These are phyloP conservation scores for Suillus americanus DNA, from an alignment of 768 basidiomycete genomes.

Conservation along the genomic window DNA sequence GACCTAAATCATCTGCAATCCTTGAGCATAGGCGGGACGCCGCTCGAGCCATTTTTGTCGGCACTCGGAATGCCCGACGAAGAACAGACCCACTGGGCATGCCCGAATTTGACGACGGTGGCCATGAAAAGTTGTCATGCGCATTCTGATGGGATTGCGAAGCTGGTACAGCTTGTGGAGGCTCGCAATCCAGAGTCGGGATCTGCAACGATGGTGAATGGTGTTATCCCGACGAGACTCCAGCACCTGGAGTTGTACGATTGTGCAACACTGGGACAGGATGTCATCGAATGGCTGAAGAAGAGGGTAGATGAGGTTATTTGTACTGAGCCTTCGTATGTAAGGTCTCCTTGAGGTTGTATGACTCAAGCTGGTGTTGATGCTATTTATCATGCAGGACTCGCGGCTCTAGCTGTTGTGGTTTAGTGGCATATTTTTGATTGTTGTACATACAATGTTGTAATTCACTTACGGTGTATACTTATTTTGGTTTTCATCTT, in stretches of 20 bases:
- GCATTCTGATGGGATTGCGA: constrained; percentile 62
- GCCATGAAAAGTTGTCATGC: constrained; percentile 65
- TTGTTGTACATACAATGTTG: constrained; percentile 3
- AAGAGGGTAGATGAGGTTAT: constrained; percentile 59
- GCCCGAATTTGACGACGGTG: constrained; percentile 60
- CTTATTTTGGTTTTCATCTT: not conserved
- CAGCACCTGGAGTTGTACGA: constrained; percentile 63
- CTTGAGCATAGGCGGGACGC: constrained; percentile 63
- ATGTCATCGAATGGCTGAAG: constrained; percentile 69
- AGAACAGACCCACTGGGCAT: constrained; percentile 58
- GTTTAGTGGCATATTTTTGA: constrained; percentile 9
- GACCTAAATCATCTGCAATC: constrained; percentile 59
- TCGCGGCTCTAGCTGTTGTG: constrained; percentile 7
- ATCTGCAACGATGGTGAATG: constrained; percentile 36
- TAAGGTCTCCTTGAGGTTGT: constrained; percentile 31
- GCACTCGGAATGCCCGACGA: constrained; percentile 62
- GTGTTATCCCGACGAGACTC: constrained; percentile 53
- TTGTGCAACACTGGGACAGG: constrained; percentile 63
- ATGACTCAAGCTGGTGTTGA: not conserved
- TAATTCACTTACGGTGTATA: not conserved
- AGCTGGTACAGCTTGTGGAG: constrained; percentile 72
- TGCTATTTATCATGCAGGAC: constrained; percentile 6
- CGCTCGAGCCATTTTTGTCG: constrained; percentile 61
- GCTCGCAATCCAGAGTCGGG: constrained; percentile 60
- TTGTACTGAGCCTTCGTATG: constrained; percentile 59